These are phyloP conservation scores for Macroventuria anomochaeta DNA, from an alignment of 2,329 filamentous ascomycete species.

Conservation along the genomic window DNA sequence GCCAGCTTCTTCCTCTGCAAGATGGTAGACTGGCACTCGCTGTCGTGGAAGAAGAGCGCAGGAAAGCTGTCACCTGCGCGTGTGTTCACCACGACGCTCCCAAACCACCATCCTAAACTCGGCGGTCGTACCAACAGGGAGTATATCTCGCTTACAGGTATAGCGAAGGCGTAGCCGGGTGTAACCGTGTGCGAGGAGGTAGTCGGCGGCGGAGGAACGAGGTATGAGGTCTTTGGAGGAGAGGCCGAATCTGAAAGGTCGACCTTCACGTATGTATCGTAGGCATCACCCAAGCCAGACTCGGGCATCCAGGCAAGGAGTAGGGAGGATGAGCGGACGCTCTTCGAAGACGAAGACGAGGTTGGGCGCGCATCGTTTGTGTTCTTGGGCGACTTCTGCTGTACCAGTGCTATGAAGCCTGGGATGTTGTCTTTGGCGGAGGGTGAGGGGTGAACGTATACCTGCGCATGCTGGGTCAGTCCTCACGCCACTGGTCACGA, in stretches of 20 bases:
- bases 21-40: conserved; percentile 94
- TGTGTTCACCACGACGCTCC: conserved; percentile 91
- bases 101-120: conserved; percentile 98
- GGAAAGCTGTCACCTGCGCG: conserved; percentile 91
- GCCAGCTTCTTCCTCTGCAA: conserved; percentile 88
- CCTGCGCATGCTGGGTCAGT: conserved; percentile 58
- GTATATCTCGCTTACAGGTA: conserved; percentile 89
- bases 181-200: conserved; percentile 76
- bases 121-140: conserved; percentile 89
- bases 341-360: conserved; percentile 52
- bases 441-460: conserved; percentile 94
- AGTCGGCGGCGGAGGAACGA: conserved; percentile 90
- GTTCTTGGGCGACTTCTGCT: conserved; percentile 70
- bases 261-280: conserved; percentile 92
- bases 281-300: conserved; percentile 79
- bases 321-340: conserved; percentile 69
- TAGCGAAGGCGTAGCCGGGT: conserved; percentile 86
- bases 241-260: conserved; percentile 83
- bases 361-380: conserved; percentile 44
- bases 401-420: conserved; percentile 89
- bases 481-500: conserved; percentile 25
- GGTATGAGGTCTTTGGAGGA: conserved; percentile 82
- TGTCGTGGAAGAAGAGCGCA: conserved; percentile 96
- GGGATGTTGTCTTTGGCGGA: conserved; percentile 95
- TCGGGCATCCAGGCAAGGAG: conserved; percentile 95